Conservation (phyloP, 371 early-diverging fungal genomes). For the Entomophthora muscae region DNA sequence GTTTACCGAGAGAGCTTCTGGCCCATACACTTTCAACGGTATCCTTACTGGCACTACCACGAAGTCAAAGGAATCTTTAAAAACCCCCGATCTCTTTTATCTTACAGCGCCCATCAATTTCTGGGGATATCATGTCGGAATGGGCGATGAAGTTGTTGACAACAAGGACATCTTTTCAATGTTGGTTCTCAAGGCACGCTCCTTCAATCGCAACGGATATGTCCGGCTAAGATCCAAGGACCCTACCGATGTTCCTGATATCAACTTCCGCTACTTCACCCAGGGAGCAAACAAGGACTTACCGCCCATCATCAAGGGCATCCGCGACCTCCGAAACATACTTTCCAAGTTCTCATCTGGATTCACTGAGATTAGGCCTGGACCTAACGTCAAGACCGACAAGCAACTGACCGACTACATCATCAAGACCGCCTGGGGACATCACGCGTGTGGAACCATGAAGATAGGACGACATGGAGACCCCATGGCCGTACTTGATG, state of each 20-base stretch:
- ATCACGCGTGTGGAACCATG: slow-evolving; percentile 17
- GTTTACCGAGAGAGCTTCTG: neutral
- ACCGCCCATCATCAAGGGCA: neutral
- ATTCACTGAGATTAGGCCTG: neutral
- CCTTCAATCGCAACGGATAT: too few species aligned
- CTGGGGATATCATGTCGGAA: neutral
- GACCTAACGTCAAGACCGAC: neutral
- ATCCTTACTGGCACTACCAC: neutral
- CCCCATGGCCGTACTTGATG: slow-evolving; percentile 13
- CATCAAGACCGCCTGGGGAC: slow-evolving; percentile 1
- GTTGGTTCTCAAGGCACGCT: neutral
- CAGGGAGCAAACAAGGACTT: slow-evolving; percentile 6
- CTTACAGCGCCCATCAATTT: slow-evolving; percentile 2
- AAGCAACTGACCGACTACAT: neutral
- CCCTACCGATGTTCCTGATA: slow-evolving; percentile 1
- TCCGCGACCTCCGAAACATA: neutral
- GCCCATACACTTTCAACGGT: slow-evolving; percentile 8
- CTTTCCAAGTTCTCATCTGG: neutral
- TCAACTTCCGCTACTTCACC: too few species aligned
- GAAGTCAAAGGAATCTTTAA: neutral
- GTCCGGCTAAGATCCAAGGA: neutral
- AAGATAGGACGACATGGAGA: slow-evolving; percentile 13
- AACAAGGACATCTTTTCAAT: neutral
- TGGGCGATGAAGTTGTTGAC: neutral
- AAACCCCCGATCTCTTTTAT: neutral